phyloP scores from a whole-genome alignment of 2,329 filamentous ascomycete genomes.

The Spiromastix sp. region DNA sequence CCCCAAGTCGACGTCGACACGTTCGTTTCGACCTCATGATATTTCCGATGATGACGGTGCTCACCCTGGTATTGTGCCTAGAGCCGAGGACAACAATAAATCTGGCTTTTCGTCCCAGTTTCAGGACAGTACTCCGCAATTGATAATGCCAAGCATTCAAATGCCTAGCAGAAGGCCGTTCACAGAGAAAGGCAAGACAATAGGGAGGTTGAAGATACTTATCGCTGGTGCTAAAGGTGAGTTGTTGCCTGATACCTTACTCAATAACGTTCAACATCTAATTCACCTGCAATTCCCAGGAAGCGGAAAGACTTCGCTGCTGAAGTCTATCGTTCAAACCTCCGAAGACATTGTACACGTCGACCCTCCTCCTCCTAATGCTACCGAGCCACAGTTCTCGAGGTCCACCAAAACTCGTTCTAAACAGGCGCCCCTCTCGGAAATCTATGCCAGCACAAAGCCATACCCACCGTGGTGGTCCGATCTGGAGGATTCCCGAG shows the following conservation, averaged over 20 bases:
- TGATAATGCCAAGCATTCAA: constrained; percentile 95
- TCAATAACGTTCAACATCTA: too few relatives aligned
- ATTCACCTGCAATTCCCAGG: constrained; percentile 39
- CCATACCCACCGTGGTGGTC: constrained; percentile 87
- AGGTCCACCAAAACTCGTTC: constrained; percentile 11
- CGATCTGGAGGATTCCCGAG: constrained; percentile 57
- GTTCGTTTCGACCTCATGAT: constrained; percentile 49
- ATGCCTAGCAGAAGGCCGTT: constrained; percentile 87
- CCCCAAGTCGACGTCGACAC: constrained; percentile 49
- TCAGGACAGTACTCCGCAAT: constrained; percentile 46
- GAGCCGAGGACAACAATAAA: constrained; percentile 47
- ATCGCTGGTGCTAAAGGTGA: constrained; percentile 68
- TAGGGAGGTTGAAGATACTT: constrained; percentile 83
- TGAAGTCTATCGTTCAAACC: constrained; percentile 74
- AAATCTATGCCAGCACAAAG: constrained; percentile 70
- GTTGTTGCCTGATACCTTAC: constrained; percentile 11
- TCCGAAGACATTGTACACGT: constrained; percentile 93
- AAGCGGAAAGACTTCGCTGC: constrained; percentile 78
- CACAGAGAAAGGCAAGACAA: constrained; percentile 69
- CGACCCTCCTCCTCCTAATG: constrained; percentile 45
- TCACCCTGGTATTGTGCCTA: constrained; percentile 45
- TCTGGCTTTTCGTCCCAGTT: constrained; percentile 18
- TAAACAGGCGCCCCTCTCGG: constrained; percentile 37
- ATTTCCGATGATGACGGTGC: constrained; percentile 45
- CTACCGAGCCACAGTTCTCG: constrained; percentile 6